Conservation (phyloP, 148 eudicot genomes). For the Limonium bicolor region DNA sequence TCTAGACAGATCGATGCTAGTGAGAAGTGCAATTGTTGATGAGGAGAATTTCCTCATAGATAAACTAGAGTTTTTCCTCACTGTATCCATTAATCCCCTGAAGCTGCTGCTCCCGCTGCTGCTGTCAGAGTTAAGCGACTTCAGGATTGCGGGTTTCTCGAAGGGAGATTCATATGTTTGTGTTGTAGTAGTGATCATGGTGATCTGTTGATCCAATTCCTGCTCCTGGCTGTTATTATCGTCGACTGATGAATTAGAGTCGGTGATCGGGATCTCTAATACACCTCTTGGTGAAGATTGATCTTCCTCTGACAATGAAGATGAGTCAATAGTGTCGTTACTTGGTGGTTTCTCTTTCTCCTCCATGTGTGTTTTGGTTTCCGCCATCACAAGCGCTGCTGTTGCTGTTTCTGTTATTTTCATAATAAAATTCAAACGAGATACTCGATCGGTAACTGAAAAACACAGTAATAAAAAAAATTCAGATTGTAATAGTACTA, state of each 20-base stretch:
- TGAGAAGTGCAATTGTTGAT: constrained; percentile 32
- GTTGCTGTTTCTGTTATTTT: too few species aligned
- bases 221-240: constrained; percentile 4
- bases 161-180: too few species aligned
- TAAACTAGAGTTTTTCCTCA: constrained; percentile 50
- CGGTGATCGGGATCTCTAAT: constrained; percentile 32
- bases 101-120: constrained; percentile 29
- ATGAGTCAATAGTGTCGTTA: too few species aligned
- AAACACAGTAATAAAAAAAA: too few species aligned
- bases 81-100: constrained; percentile 28
- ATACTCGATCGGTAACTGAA: too few species aligned
- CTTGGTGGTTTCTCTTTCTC: too few species aligned
- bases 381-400: too few species aligned
- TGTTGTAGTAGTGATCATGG: constrained; percentile 21
- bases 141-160: constrained; percentile 13
- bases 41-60: constrained; percentile 32
- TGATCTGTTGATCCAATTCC: constrained; percentile 23
- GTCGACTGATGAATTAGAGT: too few species aligned
- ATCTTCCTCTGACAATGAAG: too few species aligned
- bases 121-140: neutral
- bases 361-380: too few species aligned
- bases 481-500: too few species aligned
- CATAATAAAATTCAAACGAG: too few species aligned
- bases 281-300: constrained; percentile 66
- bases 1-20: constrained; percentile 28